Base-by-base conservation (phyloP, 192 early-diverging fungal species). In the Coemansia sp. region DNA sequence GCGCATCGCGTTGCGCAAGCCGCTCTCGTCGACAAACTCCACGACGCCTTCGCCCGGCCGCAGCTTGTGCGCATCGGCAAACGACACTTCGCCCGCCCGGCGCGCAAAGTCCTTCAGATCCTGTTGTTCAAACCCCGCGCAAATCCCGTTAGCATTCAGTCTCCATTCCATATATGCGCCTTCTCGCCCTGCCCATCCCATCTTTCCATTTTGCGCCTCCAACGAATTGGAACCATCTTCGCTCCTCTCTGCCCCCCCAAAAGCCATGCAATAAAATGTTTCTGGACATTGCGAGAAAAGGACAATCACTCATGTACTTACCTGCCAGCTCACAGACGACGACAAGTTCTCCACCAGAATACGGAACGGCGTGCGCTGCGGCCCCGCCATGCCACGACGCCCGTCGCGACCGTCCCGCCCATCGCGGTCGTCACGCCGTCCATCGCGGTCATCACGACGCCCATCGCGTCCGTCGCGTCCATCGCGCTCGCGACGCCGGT, bases 31-130 rank as follows among this genome's bases (percentile, higher is more conserved):
- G 5, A 84, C 71, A 66, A 97, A 98, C 82, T 98, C 96, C 37
- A 98, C 94, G 56, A 94, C 85, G 71, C 95, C 96, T 73, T 92
- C 87, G 27, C 92, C 93, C 27, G 88, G 83, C 12, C 88, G 83
- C 64, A 85, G 86, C 81, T 90, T 90, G 80, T 88, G 89, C 58
- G 93, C 86, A 71, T 97, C 93, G 7, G 96, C 91, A 84, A 93
- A 98, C 23, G 88, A 86, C 16, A 98, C 95, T 71, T 95, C 92
- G 55, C 95, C 95, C 27, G 92, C 95, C 66, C 93, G 92, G 61
- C 93, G 90, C 82, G 96, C 92, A 65, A 93, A 82, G 71, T 97
- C 95, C 84, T 98, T 98, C 81, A 98, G 85, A 83, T 94, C 94
- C 93, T 96, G 83, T 68, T 52, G 20, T 20, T 45, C 39, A n/a